Evolutionary conservation across 176 grass and related monocot genomes (phyloP), one percentile per base, ranked within the genome.

Genomic region (Aechmea fasciata): DNA sequence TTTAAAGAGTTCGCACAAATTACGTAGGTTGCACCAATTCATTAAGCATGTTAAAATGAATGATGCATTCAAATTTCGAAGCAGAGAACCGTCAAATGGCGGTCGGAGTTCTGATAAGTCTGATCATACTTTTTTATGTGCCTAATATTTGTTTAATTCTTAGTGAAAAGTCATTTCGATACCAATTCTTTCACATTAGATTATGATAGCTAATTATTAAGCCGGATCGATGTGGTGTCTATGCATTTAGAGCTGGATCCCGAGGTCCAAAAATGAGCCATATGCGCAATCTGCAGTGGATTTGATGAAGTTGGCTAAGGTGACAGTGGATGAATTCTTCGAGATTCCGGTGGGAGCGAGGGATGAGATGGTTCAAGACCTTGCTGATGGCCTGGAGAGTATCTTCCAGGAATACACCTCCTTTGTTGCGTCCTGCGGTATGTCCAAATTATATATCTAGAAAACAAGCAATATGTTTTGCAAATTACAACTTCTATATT

Each of bases 371-470:
- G 79, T 97, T 11, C 94, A 90, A 48, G 80, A 87, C 51, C 94
- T 97, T 49, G 82, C 83, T 14, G 84, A 90, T 48, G 83, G 94
- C 49, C 79, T 92, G 11, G 84, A 87, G 24, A 51, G 79, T 0
- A 73, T 87, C 70, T 84, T 92, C 75, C 74, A 83, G 4, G 86
- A 87, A 1, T 97, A 92, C 79, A 90, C 82, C 74, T 79, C 84
- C 73, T 92, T 97, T 10, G 86, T 90, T 2, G 83, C 93, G 2
- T 90, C 89, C 4, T 97, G 93, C n/a, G 93, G 93, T 96, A 85
- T n/a, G 80, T 17, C 48, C 0, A 24, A 5, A 15, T 59, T 18
- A n/a, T n/a, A n/a, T n/a, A n/a, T n/a, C n/a, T n/a, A 41, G 33
- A 6, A 41, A 41, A 41, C 0, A 41, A 41, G 0, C 5, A 41